Percentiles rank a stretch among this genome's conserved stretches.
phyloP scores from a whole-genome alignment of 1,284 basidiomycete genomes.

The Austroboletus niveus region DNA sequence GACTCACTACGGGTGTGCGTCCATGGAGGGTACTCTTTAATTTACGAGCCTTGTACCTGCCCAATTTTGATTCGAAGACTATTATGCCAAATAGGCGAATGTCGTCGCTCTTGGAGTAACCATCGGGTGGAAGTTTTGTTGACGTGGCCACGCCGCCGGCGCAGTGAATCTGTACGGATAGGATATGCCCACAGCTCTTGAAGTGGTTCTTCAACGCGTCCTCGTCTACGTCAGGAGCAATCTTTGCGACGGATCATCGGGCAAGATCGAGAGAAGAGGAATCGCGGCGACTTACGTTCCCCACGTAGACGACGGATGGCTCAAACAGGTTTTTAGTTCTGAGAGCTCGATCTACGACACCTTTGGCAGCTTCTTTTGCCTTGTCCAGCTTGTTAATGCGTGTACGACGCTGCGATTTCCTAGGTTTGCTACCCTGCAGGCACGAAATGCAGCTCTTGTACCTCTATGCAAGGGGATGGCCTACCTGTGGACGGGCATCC shows the following conservation, averaged over 20 bases:
- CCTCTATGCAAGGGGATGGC: neutral
- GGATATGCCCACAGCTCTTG: slow-evolving; percentile 41
- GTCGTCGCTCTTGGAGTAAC: slow-evolving; percentile 24
- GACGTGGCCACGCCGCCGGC: slow-evolving; percentile 44
- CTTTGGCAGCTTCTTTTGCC: slow-evolving; percentile 15
- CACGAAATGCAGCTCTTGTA: neutral
- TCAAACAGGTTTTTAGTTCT: slow-evolving; percentile 8
- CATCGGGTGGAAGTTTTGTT: slow-evolving; percentile 25
- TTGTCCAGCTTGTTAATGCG: slow-evolving; percentile 18
- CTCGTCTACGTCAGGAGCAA: slow-evolving; percentile 36
- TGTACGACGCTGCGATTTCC: slow-evolving; percentile 11
- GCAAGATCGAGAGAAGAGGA: neutral
- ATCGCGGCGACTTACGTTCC: slow-evolving; percentile 47
- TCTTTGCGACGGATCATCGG: slow-evolving; percentile 18
- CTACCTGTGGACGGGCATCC: slow-evolving; percentile 8
- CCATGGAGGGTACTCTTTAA: slow-evolving; percentile 42
- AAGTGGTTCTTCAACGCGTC: slow-evolving; percentile 40
- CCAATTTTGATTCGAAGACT: slow-evolving; percentile 38
- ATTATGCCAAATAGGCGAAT: slow-evolving; percentile 54
- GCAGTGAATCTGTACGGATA: slow-evolving; percentile 45
- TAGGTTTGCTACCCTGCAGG: slow-evolving; percentile 5
- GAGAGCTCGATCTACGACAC: slow-evolving; percentile 21
- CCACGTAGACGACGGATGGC: slow-evolving; percentile 49
- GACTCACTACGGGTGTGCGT: slow-evolving; percentile 40
- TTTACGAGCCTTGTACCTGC: slow-evolving; percentile 41